Conservation (phyloP, 2,329 filamentous ascomycete species). For the Trichoderma sp. region DNA sequence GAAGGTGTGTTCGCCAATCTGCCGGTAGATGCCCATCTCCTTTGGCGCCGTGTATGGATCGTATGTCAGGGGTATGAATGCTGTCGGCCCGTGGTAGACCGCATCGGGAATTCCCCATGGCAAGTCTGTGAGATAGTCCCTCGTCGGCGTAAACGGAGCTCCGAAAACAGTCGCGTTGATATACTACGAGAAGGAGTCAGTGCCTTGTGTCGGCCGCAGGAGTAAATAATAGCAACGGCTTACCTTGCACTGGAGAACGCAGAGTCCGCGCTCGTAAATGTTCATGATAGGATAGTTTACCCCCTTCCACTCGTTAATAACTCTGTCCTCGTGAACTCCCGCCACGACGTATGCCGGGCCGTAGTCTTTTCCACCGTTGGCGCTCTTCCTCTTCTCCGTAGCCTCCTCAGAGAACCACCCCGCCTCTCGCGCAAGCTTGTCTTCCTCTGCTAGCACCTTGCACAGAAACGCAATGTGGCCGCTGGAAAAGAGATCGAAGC, state of each 20-base stretch:
- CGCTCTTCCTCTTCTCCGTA: conserved; percentile 58
- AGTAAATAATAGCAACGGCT: conserved; percentile 25
- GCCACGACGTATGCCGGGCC: conserved; percentile 83
- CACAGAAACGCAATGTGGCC: conserved; percentile 95
- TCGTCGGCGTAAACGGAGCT: conserved; percentile 82
- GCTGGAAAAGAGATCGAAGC: conserved; percentile 94
- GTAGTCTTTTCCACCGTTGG: conserved; percentile 64
- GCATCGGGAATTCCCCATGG: conserved; percentile 72
- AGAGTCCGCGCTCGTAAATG: conserved; percentile 92
- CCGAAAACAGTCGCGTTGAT: conserved; percentile 85
- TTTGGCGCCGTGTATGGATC: conserved; percentile 81
- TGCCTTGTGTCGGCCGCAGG: not conserved
- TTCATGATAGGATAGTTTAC: conserved; percentile 99
- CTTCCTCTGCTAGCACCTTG: conserved; percentile 70
- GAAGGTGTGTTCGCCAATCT: conserved; percentile 75
- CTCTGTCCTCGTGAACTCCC: conserved; percentile 89
- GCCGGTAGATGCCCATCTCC: conserved; percentile 75
- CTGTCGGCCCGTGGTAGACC: conserved; percentile 94
- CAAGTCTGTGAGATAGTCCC: conserved; percentile 69
- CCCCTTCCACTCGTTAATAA: conserved; percentile 95
- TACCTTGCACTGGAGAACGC: conserved; percentile 91
- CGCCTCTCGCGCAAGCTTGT: conserved; percentile 60
- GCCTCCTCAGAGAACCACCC: conserved; percentile 74
- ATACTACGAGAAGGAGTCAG: conserved; percentile 54
- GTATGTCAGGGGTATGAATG: conserved; percentile 78